Conservation (phyloP, 805 yeast genomes). For the Clavispora fructus region DNA sequence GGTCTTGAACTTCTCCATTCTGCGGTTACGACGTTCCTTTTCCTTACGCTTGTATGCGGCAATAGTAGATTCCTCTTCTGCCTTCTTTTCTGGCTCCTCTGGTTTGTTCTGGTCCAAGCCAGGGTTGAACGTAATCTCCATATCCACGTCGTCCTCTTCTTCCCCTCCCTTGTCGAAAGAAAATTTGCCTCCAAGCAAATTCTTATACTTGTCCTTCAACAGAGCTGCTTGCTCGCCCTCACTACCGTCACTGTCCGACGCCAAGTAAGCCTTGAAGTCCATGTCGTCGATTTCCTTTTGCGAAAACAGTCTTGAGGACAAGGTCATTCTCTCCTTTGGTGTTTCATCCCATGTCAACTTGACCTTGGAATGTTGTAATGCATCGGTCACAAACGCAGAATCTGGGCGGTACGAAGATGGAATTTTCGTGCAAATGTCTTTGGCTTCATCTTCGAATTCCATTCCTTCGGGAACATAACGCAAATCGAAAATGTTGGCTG, state of each 20-base stretch:
- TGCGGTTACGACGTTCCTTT: constrained; percentile 82
- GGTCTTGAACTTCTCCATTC: constrained; percentile 72
- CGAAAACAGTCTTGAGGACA: constrained; percentile 76
- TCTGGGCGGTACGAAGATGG: constrained; percentile 79
- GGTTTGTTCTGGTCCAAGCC: constrained; percentile 46
- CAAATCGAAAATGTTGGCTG: constrained; percentile 89
- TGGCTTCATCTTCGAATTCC: constrained; percentile 70
- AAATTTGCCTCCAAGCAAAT: constrained; percentile 45
- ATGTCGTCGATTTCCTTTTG: constrained; percentile 84
- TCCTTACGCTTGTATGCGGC: constrained; percentile 81
- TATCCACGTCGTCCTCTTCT: constrained; percentile 56
- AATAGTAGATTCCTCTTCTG: constrained; percentile 61
- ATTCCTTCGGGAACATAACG: constrained; percentile 91
- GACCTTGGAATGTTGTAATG: constrained; percentile 93
- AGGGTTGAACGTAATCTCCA: constrained; percentile 95
- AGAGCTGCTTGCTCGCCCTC: constrained; percentile 35
- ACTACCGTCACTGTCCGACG: constrained; percentile 44
- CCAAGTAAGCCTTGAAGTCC: constrained; percentile 91
- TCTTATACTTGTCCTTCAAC: constrained; percentile 56
- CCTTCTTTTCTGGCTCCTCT: constrained; percentile 12
- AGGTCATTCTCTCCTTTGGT: constrained; percentile 76
- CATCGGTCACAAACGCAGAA: constrained; percentile 79
- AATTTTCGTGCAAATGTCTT: constrained; percentile 65
- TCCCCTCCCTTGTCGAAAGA: constrained; percentile 23
- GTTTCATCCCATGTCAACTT: constrained; percentile 98